These are phyloP conservation scores for Dactylellina parvicollis DNA, from an alignment of 2,329 filamentous ascomycete species.

Conservation along the genomic window DNA sequence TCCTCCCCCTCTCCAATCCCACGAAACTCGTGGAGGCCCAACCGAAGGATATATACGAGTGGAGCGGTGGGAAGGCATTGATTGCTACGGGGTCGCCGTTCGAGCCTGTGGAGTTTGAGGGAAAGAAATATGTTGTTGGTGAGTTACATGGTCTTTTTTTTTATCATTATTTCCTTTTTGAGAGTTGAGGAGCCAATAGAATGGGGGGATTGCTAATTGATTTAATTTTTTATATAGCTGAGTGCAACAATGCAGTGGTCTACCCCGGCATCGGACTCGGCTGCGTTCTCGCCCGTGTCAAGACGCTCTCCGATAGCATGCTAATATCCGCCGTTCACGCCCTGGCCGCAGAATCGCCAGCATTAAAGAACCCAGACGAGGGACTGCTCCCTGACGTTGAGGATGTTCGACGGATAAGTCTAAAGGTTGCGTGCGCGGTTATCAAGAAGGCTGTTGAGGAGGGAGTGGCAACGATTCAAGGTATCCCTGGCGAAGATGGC, in stretches of 20 bases:
- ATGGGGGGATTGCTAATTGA: constrained; percentile 60
- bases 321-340: constrained; percentile 81
- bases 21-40: constrained; percentile 84
- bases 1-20: constrained; percentile 85
- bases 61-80: constrained; percentile 80
- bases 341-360: constrained; percentile 76
- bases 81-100: constrained; percentile 88
- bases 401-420: constrained; percentile 77
- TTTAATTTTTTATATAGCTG: constrained; percentile 65
- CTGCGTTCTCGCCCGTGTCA: constrained; percentile 74
- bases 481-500: constrained; percentile 69
- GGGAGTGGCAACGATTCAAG: constrained; percentile 71
- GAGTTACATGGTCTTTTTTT: constrained; percentile 55
- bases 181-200: constrained; percentile 60
- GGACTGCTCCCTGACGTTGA: constrained; percentile 80
- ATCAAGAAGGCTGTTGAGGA: constrained; percentile 77
- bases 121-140: constrained; percentile 68
- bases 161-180: neutral
- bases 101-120: constrained; percentile 72
- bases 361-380: constrained; percentile 71
- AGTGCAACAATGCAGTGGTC: constrained; percentile 88
- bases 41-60: constrained; percentile 77
- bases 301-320: constrained; percentile 77
- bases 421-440: constrained; percentile 78
- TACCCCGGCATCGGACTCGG: constrained; percentile 89